Percentiles rank a stretch among this genome's conserved stretches.
Evolutionary conservation across 176 grass and related monocot genomes (phyloP).

Genomic region (Aegilops longissima): DNA sequence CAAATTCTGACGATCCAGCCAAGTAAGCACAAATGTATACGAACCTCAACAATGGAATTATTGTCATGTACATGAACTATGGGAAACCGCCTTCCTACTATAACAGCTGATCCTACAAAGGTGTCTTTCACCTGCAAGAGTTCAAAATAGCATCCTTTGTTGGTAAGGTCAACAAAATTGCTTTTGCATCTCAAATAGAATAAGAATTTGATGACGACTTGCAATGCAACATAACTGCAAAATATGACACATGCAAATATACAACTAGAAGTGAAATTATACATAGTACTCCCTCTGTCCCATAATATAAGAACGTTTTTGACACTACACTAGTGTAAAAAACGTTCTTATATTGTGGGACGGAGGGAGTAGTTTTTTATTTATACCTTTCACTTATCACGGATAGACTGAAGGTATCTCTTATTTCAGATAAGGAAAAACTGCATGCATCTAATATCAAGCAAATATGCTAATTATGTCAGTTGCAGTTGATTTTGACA

Average conservation of each 20-base stretch:
- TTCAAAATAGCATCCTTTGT: conserved; percentile 30
- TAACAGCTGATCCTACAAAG: conserved; percentile 69
- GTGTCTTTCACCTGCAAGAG: conserved; percentile 68
- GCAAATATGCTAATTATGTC: not conserved
- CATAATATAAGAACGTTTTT: too few relatives aligned
- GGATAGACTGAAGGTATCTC: not conserved
- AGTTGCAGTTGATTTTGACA: not conserved
- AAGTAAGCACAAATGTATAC: not conserved
- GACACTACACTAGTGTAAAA: too few relatives aligned
- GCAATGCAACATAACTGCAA: conserved; percentile 1
- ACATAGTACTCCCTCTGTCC: not conserved
- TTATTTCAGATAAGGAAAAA: not conserved
- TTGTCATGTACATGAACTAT: conserved; percentile 88
- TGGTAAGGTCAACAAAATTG: not conserved
- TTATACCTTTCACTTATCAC: not conserved
- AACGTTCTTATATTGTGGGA: too few relatives aligned
- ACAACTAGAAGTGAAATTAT: not conserved
- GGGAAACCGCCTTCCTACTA: conserved; percentile 89
- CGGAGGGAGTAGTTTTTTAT: not conserved
- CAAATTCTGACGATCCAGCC: not conserved
- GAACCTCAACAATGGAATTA: conserved; percentile 76
- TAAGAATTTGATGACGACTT: not conserved
- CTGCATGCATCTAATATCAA: not conserved
- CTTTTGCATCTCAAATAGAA: conserved; percentile 11
- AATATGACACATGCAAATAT: not conserved